These are phyloP conservation scores for Fusarium pseudocircinatum DNA, from an alignment of 2,329 filamentous ascomycete species.

Conservation along the genomic window DNA sequence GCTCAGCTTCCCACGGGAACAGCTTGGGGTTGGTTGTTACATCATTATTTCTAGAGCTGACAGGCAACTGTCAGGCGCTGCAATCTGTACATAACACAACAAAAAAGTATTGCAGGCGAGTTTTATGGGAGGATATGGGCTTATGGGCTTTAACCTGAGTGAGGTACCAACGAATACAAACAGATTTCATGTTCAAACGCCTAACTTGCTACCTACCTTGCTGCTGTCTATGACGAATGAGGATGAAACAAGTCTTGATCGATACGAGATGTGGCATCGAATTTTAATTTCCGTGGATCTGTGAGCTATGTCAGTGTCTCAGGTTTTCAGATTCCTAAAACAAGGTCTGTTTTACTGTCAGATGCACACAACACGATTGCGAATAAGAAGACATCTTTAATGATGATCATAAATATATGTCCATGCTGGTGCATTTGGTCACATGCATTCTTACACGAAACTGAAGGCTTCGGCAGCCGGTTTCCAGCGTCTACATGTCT, in stretches of 20 bases:
- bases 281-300: slow-evolving; percentile 3
- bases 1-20: slow-evolving; percentile 11
- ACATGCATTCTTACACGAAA: slow-evolving; percentile 5
- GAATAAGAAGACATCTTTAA: slow-evolving; percentile 3
- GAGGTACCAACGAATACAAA: slow-evolving; percentile 28
- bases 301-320: slow-evolving; percentile 15
- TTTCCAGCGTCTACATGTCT: slow-evolving; percentile 1
- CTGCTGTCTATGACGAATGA: slow-evolving; percentile 21
- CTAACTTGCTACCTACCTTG: neutral
- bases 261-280: slow-evolving; percentile 20
- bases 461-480: slow-evolving; percentile 1
- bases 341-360: neutral
- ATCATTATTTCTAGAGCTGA: slow-evolving; percentile 38
- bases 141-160: slow-evolving; percentile 8
- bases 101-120: slow-evolving; percentile 22
- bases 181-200: slow-evolving; percentile 21
- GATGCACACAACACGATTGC: slow-evolving; percentile 2
- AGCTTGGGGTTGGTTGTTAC: slow-evolving; percentile 22
- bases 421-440: neutral
- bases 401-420: neutral
- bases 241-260: slow-evolving; percentile 10
- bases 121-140: slow-evolving; percentile 17
- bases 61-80: slow-evolving; percentile 27
- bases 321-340: neutral
- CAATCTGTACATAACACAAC: slow-evolving; percentile 38